phyloP scores from a whole-genome alignment of 768 basidiomycete species.

The Tricholoma flavovirens region DNA sequence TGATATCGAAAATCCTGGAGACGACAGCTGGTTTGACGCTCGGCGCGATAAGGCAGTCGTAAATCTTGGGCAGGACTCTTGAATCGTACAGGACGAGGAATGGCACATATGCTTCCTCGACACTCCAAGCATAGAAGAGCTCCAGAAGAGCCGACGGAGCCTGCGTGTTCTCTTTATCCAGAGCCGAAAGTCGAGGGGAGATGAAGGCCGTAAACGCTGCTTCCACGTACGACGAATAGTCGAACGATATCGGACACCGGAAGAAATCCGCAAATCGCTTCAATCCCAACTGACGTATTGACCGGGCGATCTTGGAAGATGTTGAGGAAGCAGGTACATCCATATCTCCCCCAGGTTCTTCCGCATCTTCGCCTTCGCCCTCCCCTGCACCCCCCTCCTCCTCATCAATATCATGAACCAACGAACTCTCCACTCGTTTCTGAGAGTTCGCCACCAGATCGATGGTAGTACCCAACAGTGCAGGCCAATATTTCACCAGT shows the following conservation, averaged over 20 bases:
- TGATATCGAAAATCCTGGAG: slow-evolving; percentile 75
- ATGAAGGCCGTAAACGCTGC: slow-evolving; percentile 68
- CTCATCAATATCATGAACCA: slow-evolving; percentile 22
- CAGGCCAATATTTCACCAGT: slow-evolving; percentile 65
- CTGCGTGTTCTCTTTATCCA: slow-evolving; percentile 87
- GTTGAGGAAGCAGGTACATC: slow-evolving; percentile 18
- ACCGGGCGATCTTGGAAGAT: slow-evolving; percentile 43
- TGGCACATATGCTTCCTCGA: slow-evolving; percentile 45
- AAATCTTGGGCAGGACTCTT: slow-evolving; percentile 68
- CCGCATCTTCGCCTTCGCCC: slow-evolving; percentile 31
- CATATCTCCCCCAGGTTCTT: slow-evolving; percentile 29
- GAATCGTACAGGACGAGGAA: slow-evolving; percentile 69
- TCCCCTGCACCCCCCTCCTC: slow-evolving; percentile 29
- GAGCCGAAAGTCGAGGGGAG: slow-evolving; percentile 67
- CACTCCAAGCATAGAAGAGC: slow-evolving; percentile 75
- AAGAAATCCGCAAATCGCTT: slow-evolving; percentile 89
- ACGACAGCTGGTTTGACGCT: slow-evolving; percentile 87
- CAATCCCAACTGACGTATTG: slow-evolving; percentile 76
- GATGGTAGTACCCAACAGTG: slow-evolving; percentile 63
- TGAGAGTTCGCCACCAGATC: slow-evolving; percentile 66
- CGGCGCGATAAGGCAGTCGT: slow-evolving; percentile 72
- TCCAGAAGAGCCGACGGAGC: slow-evolving; percentile 86
- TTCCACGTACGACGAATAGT: slow-evolving; percentile 68
- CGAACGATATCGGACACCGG: slow-evolving; percentile 63
- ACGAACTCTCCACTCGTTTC: slow-evolving; percentile 33